Conservation (phyloP, 495 filamentous ascomycete species). For the Lindgomyces ingoldianus region DNA sequence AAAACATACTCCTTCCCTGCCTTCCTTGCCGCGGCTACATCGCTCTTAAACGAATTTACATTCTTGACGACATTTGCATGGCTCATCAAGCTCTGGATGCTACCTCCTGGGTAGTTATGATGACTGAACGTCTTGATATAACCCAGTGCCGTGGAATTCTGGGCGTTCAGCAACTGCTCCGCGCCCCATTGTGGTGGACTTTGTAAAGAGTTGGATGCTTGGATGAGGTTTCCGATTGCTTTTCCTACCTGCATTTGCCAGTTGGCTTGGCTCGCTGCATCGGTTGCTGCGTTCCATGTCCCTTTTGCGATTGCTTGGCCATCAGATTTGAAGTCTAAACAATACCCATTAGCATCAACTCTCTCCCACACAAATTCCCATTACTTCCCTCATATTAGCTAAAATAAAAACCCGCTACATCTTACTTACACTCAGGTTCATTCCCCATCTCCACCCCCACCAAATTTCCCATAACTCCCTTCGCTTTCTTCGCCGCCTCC, state of each 20-base stretch:
- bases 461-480: conserved; percentile 52
- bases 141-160: conserved; percentile 52
- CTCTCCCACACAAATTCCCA: no score
- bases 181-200: conserved; percentile 55
- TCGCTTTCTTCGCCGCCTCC: conserved; percentile 53
- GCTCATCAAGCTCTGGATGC: conserved; percentile 53
- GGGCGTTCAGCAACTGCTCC: conserved; percentile 47
- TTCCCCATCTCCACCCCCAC: conserved; percentile 63
- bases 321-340: conserved; percentile 26
- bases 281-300: conserved; percentile 56
- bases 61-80: conserved; percentile 54
- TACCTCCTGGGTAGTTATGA: conserved; percentile 63
- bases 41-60: conserved; percentile 52
- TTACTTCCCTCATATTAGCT: no score
- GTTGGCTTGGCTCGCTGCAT: conserved; percentile 56
- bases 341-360: no score
- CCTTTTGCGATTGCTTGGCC: conserved; percentile 55
- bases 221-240: conserved; percentile 54
- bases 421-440: conserved; percentile 59
- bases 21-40: conserved; percentile 49
- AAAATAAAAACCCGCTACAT: no score
- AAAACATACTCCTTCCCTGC: conserved; percentile 53
- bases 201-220: conserved; percentile 61
- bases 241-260: conserved; percentile 57
- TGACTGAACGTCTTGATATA: conserved; percentile 59